Percentiles rank a stretch among this genome's conserved stretches.
Conservation (phyloP, 176 grass and related monocot genomes). For the Triticum timopheevii region DNA sequence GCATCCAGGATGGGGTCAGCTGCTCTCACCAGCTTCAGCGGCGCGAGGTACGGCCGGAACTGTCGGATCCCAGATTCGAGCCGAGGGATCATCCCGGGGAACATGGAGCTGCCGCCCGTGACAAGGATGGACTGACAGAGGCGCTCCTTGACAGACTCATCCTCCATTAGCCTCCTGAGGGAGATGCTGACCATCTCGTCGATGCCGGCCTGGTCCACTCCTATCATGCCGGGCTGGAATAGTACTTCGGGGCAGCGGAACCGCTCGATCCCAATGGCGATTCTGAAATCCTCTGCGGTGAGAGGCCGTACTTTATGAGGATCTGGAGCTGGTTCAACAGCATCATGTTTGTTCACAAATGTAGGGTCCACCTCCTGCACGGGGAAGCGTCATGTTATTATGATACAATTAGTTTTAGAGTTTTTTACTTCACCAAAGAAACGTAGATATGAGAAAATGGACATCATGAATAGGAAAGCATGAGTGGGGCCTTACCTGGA, state of each 20-base stretch:
- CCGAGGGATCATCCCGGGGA: constrained; percentile 75
- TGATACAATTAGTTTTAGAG: not conserved
- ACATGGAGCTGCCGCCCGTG: constrained; percentile 77
- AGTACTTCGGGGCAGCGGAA: constrained; percentile 84
- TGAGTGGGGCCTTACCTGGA: constrained; percentile 55
- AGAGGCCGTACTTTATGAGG: constrained; percentile 44
- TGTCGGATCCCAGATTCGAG: constrained; percentile 76
- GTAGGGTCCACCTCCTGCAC: constrained; percentile 84
- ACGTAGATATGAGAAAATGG: constrained; percentile 13
- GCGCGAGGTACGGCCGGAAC: constrained; percentile 70
- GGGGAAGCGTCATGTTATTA: not conserved
- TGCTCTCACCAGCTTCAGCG: constrained; percentile 65
- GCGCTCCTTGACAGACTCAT: constrained; percentile 62
- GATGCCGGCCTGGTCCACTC: constrained; percentile 76
- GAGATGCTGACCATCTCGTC: constrained; percentile 86
- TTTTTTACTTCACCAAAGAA: not conserved
- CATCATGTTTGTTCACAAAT: constrained; percentile 65
- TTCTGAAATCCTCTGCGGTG: constrained; percentile 74
- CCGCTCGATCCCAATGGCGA: constrained; percentile 69
- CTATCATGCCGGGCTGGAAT: constrained; percentile 85
- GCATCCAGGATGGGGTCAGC: constrained; percentile 69
- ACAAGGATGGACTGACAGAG: constrained; percentile 76
- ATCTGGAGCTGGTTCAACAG: constrained; percentile 43
- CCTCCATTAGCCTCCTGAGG: constrained; percentile 58
- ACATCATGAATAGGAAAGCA: not conserved